Base-by-base conservation (phyloP, 495 filamentous ascomycete species). In the Aeminium ludgeri region DNA sequence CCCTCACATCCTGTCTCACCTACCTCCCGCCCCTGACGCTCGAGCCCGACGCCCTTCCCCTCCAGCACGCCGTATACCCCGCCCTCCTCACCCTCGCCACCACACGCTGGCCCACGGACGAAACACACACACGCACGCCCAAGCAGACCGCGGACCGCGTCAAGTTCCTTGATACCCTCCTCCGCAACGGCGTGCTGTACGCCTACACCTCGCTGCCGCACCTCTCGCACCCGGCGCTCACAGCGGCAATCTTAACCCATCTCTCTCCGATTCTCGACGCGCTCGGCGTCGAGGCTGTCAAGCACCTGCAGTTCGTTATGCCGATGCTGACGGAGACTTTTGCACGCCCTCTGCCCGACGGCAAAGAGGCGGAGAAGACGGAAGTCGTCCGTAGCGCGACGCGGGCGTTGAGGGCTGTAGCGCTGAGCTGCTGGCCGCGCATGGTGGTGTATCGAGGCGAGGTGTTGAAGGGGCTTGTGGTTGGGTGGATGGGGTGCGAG, bases 21-120 rank as follows among this genome's bases (percentile, higher is more conserved):
- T 81, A 71, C 43, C 67, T 95, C 0, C 89, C 89, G 6, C 73
- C 69, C 27, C 65, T 94, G 19, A 94, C 85, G 0, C 76, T 85
- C 4, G 74, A 78, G 45, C 53, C 66, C 0, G 78, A 83, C 40
- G 78, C 80, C 1, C 43, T 85, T n/a, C 40, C 56, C 0, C 61
- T 95, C 2, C 65, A 93, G 0, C 47, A 50, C 11, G 69, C 67
- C 1, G 76, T 80, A 1, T 92, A 87, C 34, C 65, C 68, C 11
- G 74, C 73, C 6, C 61, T 95, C 1, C 56, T 78, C 15, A 55
- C 57, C 1, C 66, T 93, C 8, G 64, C 73, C 0, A 46, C 62
- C 17, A 68, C 70, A 4, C 46, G 60, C n/a, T 59, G 56, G 44
- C 53, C 53, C 18, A 25, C 41, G 8, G 18, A 20, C 10, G 16